Conservation (phyloP, 805 yeast genomes). For the Dipodascopsis uninucleata region DNA sequence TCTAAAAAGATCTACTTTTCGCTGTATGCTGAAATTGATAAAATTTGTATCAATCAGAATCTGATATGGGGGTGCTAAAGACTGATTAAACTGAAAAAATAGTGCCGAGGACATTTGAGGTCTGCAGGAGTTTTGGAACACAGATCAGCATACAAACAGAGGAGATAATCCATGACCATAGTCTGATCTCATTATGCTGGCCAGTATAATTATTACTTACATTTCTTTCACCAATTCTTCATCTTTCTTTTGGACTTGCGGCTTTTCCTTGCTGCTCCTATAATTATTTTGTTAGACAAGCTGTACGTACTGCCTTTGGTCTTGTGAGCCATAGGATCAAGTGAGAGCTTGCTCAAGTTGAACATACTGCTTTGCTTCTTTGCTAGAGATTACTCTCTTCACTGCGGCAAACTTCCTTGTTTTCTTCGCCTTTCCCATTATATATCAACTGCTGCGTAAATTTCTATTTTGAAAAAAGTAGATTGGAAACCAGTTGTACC, state of each 20-base stretch:
- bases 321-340: no score
- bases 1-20: slow-evolving; percentile 87
- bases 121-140: slow-evolving; percentile 36
- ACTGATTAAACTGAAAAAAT: slow-evolving; percentile 89
- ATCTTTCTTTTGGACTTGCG: slow-evolving; percentile 50
- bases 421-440: slow-evolving; percentile 95
- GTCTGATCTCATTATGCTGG: background rate
- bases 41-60: slow-evolving; percentile 94
- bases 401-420: slow-evolving; percentile 95
- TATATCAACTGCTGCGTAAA: slow-evolving; percentile 10
- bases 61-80: slow-evolving; percentile 97
- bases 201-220: slow-evolving; percentile 22
- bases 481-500: background rate
- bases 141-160: background rate
- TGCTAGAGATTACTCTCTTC: slow-evolving; percentile 72
- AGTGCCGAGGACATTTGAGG: slow-evolving; percentile 96
- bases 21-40: slow-evolving; percentile 92
- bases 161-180: no score
- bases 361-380: slow-evolving; percentile 58
- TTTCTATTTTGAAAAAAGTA: slow-evolving; percentile 5
- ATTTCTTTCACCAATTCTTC: slow-evolving; percentile 70
- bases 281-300: slow-evolving; percentile 1
- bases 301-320: background rate
- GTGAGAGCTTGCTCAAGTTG: slow-evolving; percentile 1
- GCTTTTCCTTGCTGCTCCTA: slow-evolving; percentile 42